Percentiles rank a stretch among this genome's conserved stretches.
Conservation (phyloP, 2,329 filamentous ascomycete genomes). For the Arthroderma sp. region DNA sequence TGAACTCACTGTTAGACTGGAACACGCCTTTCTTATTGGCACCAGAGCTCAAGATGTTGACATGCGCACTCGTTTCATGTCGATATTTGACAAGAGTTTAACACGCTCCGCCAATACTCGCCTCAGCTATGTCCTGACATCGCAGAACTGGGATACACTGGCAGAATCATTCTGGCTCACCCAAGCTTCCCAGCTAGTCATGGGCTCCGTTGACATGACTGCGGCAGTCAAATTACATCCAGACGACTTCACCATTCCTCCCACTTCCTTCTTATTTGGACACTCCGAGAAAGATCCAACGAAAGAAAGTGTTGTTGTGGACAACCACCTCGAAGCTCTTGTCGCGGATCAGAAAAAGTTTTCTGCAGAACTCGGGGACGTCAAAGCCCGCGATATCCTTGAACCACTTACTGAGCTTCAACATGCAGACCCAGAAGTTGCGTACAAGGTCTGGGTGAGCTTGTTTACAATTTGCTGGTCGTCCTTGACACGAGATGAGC, state of each 20-base stretch:
- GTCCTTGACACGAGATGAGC: slow-evolving; percentile 72
- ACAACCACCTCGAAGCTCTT: slow-evolving; percentile 70
- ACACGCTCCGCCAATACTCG: slow-evolving; percentile 85
- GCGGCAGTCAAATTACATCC: slow-evolving; percentile 62
- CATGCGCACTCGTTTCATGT: slow-evolving; percentile 94
- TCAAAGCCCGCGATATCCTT: slow-evolving; percentile 77
- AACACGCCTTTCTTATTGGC: slow-evolving; percentile 95
- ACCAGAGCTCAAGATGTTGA: slow-evolving; percentile 86
- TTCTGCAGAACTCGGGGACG: slow-evolving; percentile 66
- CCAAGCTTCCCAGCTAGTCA: slow-evolving; percentile 83
- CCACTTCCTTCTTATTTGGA: slow-evolving; percentile 60
- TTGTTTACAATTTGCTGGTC: slow-evolving; percentile 94
- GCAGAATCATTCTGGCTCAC: slow-evolving; percentile 93
- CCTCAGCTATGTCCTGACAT: slow-evolving; percentile 74
- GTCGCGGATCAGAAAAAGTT: slow-evolving; percentile 73
- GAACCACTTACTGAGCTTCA: slow-evolving; percentile 87
- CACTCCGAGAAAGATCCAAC: slow-evolving; percentile 60
- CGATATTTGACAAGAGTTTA: slow-evolving; percentile 86
- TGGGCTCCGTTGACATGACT: slow-evolving; percentile 82
- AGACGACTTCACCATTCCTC: slow-evolving; percentile 71
- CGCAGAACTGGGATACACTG: slow-evolving; percentile 95
- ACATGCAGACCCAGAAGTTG: slow-evolving; percentile 69
- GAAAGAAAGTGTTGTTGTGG: slow-evolving; percentile 55
- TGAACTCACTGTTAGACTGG: slow-evolving; percentile 90
- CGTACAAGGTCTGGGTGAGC: slow-evolving; percentile 80